Percentiles rank a stretch among this genome's conserved stretches.
These are phyloP conservation scores for Leccinum solheimii DNA, from an alignment of 1,284 basidiomycete genomes.

Conservation along the genomic window DNA sequence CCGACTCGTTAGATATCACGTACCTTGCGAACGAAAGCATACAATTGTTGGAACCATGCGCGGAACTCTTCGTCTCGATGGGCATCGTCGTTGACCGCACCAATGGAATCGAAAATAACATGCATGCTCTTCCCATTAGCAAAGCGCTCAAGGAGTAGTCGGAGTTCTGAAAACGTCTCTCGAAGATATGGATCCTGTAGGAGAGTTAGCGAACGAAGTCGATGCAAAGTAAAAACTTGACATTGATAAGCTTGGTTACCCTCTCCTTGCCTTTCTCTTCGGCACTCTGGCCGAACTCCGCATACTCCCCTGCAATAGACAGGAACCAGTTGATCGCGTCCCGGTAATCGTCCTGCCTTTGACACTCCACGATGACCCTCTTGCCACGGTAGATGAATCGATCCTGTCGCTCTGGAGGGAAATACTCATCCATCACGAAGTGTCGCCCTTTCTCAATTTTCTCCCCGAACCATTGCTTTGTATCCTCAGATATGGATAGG, in stretches of 20 bases:
- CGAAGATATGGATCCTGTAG: constrained; percentile 56
- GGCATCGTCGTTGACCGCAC: constrained; percentile 76
- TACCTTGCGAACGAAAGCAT: constrained; percentile 68
- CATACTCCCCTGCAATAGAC: constrained; percentile 73
- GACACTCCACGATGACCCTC: constrained; percentile 82
- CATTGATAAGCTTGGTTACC: constrained; percentile 30
- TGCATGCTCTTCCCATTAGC: constrained; percentile 75
- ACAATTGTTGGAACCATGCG: constrained; percentile 73
- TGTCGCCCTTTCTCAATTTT: constrained; percentile 43
- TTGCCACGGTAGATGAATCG: constrained; percentile 60
- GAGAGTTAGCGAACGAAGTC: constrained; percentile 5
- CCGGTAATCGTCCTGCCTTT: constrained; percentile 91
- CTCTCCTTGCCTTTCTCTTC: constrained; percentile 44
- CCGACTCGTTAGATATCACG: constrained; percentile 14
- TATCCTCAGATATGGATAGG: constrained; percentile 38
- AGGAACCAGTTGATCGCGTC: constrained; percentile 79
- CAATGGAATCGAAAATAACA: constrained; percentile 70
- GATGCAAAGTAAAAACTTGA: constrained; percentile 3
- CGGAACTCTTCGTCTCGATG: constrained; percentile 76
- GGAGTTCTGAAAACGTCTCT: constrained; percentile 64
- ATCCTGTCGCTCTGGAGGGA: constrained; percentile 67
- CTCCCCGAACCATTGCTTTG: constrained; percentile 40
- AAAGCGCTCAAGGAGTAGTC: constrained; percentile 87
- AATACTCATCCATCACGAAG: constrained; percentile 55
- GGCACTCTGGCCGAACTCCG: constrained; percentile 58